These are phyloP conservation scores for Phytophthora pistaciae DNA, from an alignment of 352 stramenopile genomes.

Conservation along the genomic window DNA sequence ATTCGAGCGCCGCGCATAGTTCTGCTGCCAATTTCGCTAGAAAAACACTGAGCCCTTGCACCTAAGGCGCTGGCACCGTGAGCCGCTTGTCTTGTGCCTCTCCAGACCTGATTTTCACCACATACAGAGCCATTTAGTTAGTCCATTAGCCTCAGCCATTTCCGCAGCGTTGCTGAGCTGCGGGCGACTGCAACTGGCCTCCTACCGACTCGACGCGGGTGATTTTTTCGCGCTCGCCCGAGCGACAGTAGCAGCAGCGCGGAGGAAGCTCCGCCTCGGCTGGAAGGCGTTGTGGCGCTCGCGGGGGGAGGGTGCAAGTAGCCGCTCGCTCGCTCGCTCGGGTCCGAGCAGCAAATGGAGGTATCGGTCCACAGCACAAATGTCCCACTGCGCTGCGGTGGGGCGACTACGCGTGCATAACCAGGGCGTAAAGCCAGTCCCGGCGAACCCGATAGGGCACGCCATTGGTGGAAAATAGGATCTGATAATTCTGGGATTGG, in stretches of 20 bases:
- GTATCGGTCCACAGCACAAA: conserved; percentile 22
- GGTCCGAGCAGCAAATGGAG: conserved; percentile 12
- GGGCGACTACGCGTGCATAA: conserved; percentile 24
- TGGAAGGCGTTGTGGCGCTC: conserved; percentile 17
- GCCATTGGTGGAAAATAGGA: conserved; percentile 22
- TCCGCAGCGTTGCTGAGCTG: background rate
- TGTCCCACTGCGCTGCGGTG: conserved; percentile 30
- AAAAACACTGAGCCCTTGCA: conserved; percentile 8
- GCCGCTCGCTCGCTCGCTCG: conserved; percentile 2
- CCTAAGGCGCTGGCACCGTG: background rate
- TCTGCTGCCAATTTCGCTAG: conserved; percentile 10
- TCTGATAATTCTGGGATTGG: conserved; percentile 15
- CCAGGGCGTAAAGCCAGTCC: conserved; percentile 27
- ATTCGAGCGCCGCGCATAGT: conserved; percentile 9
- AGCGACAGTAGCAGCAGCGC: conserved; percentile 4
- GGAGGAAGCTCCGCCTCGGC: background rate
- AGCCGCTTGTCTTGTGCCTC: conserved; percentile 1
- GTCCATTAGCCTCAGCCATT: background rate
- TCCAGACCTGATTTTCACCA: conserved; percentile 11
- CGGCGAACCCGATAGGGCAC: background rate
- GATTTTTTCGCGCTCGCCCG: conserved; percentile 12
- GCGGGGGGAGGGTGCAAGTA: background rate
- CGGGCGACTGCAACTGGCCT: conserved; percentile 19
- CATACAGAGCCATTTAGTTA: background rate
- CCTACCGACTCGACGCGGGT: conserved; percentile 18